A percentile compares a stretch with the other conserved stretches of the same genome.
phyloP scores from a whole-genome alignment of 2,329 filamentous ascomycete species.

The Pestalotiopsis sp. region DNA sequence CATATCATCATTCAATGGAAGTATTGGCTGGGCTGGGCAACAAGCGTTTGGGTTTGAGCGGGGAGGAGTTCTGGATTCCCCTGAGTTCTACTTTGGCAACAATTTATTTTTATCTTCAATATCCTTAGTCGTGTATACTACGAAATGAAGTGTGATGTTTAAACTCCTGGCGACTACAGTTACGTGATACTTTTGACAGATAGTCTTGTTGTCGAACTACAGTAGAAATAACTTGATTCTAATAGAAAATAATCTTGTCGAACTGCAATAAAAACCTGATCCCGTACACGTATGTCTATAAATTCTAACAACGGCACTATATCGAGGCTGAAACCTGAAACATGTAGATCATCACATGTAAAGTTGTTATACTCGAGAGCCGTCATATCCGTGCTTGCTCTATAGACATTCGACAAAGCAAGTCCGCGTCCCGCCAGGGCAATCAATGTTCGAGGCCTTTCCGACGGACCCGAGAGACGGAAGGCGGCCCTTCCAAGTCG shows the following conservation, averaged over 20 bases:
- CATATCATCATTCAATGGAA: neutral
- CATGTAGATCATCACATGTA: no score
- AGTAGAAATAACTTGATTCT: no score
- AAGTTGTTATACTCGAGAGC: no score
- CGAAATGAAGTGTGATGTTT: neutral
- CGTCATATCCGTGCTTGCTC: neutral
- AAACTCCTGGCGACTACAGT: neutral
- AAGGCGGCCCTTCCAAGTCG: neutral
- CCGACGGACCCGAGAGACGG: neutral
- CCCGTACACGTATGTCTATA: no score
- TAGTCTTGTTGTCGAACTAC: no score
- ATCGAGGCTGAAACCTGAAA: no score
- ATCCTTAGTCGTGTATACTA: neutral
- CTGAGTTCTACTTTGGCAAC: neutral
- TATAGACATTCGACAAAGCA: neutral
- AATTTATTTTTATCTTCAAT: neutral
- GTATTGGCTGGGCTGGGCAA: neutral
- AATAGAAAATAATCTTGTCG: no score
- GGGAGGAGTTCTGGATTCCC: slow-evolving; percentile 5
- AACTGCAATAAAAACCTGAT: neutral
- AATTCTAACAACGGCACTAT: no score
- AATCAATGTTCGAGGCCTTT: neutral
- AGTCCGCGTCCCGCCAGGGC: neutral
- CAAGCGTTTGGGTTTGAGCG: neutral
- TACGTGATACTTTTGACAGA: neutral